Conservation (phyloP, 2,329 filamentous ascomycete species). For the Calonectria pseudoreteaudii region DNA sequence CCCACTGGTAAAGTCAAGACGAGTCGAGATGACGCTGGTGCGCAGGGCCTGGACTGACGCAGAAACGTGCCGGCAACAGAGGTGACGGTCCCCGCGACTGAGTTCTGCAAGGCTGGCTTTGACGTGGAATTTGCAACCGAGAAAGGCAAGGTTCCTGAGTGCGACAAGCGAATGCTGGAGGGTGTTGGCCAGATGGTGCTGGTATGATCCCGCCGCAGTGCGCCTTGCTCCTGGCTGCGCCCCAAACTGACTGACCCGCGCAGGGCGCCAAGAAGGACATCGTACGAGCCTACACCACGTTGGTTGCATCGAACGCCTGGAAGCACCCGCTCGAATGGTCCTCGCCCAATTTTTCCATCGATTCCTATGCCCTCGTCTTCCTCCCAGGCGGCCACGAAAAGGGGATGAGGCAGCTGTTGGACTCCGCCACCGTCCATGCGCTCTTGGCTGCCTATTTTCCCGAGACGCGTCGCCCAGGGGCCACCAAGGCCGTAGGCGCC, state of each 20-base stretch:
- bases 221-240: not conserved
- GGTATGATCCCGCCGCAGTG: conserved; percentile 44
- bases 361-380: conserved; percentile 30
- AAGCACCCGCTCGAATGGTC: conserved; percentile 59
- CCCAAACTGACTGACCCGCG: not conserved
- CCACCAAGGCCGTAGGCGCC: conserved; percentile 58
- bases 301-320: conserved; percentile 56
- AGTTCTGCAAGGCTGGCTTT: conserved; percentile 61
- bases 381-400: conserved; percentile 60
- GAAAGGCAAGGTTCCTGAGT: conserved; percentile 57
- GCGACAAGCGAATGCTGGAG: conserved; percentile 62
- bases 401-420: conserved; percentile 62
- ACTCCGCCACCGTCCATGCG: conserved; percentile 57
- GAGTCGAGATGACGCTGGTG: not conserved
- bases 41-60: not conserved
- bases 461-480: conserved; percentile 54
- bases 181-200: conserved; percentile 63
- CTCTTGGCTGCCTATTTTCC: conserved; percentile 61
- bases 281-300: conserved; percentile 55
- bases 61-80: conserved; percentile 50
- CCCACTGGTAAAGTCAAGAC: conserved; percentile 57
- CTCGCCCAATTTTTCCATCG: conserved; percentile 55
- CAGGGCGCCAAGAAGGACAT: conserved; percentile 59
- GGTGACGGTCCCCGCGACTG: conserved; percentile 60
- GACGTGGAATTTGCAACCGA: conserved; percentile 63